Percentiles rank a stretch among this genome's conserved stretches.
phyloP scores from a whole-genome alignment of 2,329 filamentous ascomycete species.

The Xylaria sp. region DNA sequence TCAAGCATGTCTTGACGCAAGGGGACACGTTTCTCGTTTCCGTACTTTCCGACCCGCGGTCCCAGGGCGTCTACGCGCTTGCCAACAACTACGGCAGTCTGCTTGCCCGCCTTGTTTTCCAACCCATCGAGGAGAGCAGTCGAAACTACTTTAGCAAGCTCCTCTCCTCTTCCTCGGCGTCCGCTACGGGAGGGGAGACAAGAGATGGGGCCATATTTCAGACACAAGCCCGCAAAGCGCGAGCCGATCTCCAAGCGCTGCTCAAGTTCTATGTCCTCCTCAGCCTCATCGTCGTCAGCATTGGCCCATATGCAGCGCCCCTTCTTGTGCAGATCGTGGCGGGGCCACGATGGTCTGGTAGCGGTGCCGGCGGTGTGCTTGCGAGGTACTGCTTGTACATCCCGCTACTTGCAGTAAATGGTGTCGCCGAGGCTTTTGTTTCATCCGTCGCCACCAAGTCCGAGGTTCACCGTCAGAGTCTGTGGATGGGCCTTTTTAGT shows the following conservation, averaged over 20 bases:
- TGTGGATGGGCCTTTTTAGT: slow-evolving; percentile 88
- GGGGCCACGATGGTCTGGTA: slow-evolving; percentile 77
- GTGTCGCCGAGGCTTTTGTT: slow-evolving; percentile 91
- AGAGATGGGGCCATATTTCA: slow-evolving; percentile 26
- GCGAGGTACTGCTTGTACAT: slow-evolving; percentile 91
- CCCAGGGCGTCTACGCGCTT: slow-evolving; percentile 91
- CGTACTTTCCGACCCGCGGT: slow-evolving; percentile 76
- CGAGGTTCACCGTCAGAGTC: slow-evolving; percentile 79
- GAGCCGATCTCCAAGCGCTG: slow-evolving; percentile 68
- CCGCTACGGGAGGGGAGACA: slow-evolving; percentile 30
- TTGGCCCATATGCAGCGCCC: slow-evolving; percentile 81
- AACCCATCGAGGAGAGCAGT: slow-evolving; percentile 93
- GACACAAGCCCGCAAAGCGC: slow-evolving; percentile 53
- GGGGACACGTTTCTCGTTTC: slow-evolving; percentile 92
- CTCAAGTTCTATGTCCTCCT: slow-evolving; percentile 79
- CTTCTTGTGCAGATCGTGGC: slow-evolving; percentile 79
- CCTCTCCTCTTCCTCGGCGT: slow-evolving; percentile 57
- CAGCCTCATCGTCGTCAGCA: slow-evolving; percentile 71
- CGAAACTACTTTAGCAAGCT: slow-evolving; percentile 89
- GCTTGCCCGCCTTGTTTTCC: slow-evolving; percentile 87
- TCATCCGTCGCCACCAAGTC: slow-evolving; percentile 81
- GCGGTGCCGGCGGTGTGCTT: slow-evolving; percentile 78
- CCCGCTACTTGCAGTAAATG: slow-evolving; percentile 90
- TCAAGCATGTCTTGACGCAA: slow-evolving; percentile 95
- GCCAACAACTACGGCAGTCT: slow-evolving; percentile 95